Conservation (phyloP, 495 filamentous ascomycete species). For the Parathielavia hyrcaniae region DNA sequence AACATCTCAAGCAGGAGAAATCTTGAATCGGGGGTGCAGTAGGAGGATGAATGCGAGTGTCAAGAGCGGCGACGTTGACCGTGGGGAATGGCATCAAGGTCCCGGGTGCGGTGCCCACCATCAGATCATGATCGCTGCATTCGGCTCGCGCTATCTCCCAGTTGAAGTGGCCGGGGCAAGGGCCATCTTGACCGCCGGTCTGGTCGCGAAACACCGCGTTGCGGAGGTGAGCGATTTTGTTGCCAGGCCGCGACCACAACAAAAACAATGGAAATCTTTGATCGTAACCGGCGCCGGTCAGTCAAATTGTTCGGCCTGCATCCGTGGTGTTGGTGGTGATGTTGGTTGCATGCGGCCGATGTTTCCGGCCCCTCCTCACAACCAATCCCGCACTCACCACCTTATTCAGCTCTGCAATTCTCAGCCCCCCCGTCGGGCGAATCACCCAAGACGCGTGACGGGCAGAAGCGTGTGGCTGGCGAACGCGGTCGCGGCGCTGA, state of each 20-base stretch:
- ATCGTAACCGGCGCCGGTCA: not conserved
- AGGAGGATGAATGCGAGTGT: not conserved
- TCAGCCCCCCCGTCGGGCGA: not conserved
- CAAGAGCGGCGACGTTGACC: not conserved
- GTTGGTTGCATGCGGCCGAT: constrained; percentile 3
- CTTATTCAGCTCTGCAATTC: not conserved
- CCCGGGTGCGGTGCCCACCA: constrained; percentile 16
- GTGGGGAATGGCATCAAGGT: constrained; percentile 5
- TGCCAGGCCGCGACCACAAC: constrained; percentile 8
- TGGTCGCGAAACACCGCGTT: constrained; percentile 7
- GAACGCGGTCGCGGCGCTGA: constrained; percentile 11
- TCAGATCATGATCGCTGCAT: constrained; percentile 16
- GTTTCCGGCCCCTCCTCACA: not conserved
- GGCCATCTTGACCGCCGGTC: constrained; percentile 20
- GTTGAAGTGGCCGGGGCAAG: not conserved
- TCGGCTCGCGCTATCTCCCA: constrained; percentile 14
- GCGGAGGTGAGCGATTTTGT: not conserved
- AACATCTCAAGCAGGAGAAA: not conserved
- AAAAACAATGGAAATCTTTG: not conserved
- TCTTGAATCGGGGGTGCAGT: not conserved
- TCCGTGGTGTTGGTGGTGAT: constrained; percentile 3
- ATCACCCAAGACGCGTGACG: constrained; percentile 3
- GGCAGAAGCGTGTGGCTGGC: constrained; percentile 17
- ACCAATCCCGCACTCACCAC: constrained; percentile 8
- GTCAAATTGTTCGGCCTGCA: not conserved